phyloP scores from a whole-genome alignment of 2,329 filamentous ascomycete species.

The Cladosporium velox region DNA sequence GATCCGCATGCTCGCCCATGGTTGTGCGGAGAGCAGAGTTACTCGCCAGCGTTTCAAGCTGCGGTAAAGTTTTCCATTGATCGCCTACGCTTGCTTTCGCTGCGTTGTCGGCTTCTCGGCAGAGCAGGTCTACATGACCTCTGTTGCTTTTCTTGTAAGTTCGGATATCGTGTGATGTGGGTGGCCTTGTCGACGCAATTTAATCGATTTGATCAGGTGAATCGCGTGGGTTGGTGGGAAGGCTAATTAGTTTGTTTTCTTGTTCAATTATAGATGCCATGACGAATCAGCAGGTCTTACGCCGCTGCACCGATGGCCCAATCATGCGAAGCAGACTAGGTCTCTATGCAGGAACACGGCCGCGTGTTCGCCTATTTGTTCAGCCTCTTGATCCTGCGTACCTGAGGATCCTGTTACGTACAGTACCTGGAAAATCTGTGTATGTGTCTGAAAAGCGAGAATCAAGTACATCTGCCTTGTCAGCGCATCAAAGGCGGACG shows the following conservation, averaged over 20 bases:
- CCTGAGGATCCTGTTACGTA: background rate
- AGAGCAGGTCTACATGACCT: background rate
- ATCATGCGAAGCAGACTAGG: background rate
- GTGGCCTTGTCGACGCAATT: background rate
- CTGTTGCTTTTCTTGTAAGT: background rate
- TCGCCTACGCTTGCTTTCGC: background rate
- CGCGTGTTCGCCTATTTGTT: background rate
- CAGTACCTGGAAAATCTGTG: background rate
- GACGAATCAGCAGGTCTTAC: background rate
- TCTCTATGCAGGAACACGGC: background rate
- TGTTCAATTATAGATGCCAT: background rate
- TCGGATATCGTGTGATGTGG: background rate
- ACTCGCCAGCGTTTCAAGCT: background rate
- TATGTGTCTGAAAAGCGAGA: too few species aligned
- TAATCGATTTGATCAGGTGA: background rate
- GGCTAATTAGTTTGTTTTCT: background rate
- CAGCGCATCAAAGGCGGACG: background rate
- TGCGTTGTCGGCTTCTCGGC: background rate
- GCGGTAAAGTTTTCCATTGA: background rate
- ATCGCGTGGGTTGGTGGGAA: background rate
- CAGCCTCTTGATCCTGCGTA: background rate
- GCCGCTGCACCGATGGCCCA: background rate
- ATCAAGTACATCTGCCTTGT: too few species aligned
- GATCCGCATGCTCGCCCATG: background rate
- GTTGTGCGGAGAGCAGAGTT: background rate